Percentiles rank a stretch among this genome's conserved stretches.
Evolutionary conservation across 805 yeast genomes (phyloP).

Genomic region (Cyberlindnera xishuangbannaensis): DNA sequence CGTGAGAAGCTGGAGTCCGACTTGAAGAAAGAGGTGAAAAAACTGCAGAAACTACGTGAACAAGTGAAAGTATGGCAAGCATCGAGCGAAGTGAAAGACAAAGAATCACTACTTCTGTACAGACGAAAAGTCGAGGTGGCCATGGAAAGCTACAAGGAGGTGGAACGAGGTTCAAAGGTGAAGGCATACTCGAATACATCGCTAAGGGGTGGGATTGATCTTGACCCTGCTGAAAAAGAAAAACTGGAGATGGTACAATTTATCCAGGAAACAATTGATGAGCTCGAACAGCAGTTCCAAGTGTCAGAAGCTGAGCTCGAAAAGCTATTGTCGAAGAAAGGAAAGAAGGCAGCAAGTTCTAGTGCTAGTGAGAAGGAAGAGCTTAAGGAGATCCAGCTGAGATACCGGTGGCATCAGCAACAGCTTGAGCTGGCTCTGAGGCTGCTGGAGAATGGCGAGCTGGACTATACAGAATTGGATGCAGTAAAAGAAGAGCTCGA

Average conservation of each 20-base stretch:
- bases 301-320: constrained; percentile 68
- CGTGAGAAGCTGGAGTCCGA: constrained; percentile 90
- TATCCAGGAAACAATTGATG: constrained; percentile 68
- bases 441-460: constrained; percentile 70
- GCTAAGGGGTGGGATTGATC: constrained; percentile 44
- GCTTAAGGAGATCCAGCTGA: constrained; percentile 52
- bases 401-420: constrained; percentile 75
- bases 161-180: constrained; percentile 86
- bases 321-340: constrained; percentile 44
- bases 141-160: constrained; percentile 93
- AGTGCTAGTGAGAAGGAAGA: constrained; percentile 57
- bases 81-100: constrained; percentile 85
- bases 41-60: constrained; percentile 86
- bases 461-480: constrained; percentile 69
- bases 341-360: constrained; percentile 42
- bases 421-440: constrained; percentile 74
- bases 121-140: constrained; percentile 64
- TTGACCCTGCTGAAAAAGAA: constrained; percentile 77
- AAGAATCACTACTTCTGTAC: constrained; percentile 71
- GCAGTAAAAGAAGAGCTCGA: constrained; percentile 82
- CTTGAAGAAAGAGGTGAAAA: constrained; percentile 89
- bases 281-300: constrained; percentile 73
- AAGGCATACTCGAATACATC: constrained; percentile 94
- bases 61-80: constrained; percentile 94
- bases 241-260: constrained; percentile 68